Base-by-base conservation (phyloP, 1,284 basidiomycete genomes). In the Leccinum subatratum region DNA sequence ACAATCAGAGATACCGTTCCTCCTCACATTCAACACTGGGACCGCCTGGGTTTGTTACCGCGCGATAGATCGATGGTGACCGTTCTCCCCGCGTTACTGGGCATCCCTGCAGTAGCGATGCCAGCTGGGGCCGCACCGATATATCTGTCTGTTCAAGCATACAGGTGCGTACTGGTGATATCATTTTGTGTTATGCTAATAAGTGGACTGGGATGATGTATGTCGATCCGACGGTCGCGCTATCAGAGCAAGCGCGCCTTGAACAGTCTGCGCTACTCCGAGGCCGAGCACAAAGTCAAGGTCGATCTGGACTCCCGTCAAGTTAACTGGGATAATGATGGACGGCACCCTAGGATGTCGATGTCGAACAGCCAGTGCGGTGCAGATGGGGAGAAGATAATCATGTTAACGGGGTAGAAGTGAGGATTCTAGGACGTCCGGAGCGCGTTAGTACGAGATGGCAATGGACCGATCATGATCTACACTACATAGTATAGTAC, bases 21-120 rank as follows among this genome's bases (percentile, higher is more conserved):
- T 6, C 73, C 73, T 1, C 73, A 72, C 30, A 67, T 74, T 48
- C 14, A n/a, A 4, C 71, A 74, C 16, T 70, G 71, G 71, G 16
- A 67, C 25, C 66, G 66, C 14, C 68, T 74, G 14, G 20, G 42
- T 8, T 54, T 45, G 3, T 3, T 64, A 14, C 22, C 74, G 16
- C 32, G 66, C 14, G 14, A 65, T 16, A 42, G 39, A 14, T 6
- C 59, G 3, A 65, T 72, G 4, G 34, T 70, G 2, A 65, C 61
- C 5, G 22, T 68, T 58, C 63, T 76, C 6, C 64, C 71, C 3
- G 64, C 39, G 1, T 1, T 70, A 6, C 63, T 76, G 1, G 73
- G 71, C 4, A 56, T 73, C 20, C 68, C 74, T 0, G 56, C 48
- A 0, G 30, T 75, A 14, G 72, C 64, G 3, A 9, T 70, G 42